Conservation (phyloP, 148 eudicot genomes). For the Beta vulgaris region DNA sequence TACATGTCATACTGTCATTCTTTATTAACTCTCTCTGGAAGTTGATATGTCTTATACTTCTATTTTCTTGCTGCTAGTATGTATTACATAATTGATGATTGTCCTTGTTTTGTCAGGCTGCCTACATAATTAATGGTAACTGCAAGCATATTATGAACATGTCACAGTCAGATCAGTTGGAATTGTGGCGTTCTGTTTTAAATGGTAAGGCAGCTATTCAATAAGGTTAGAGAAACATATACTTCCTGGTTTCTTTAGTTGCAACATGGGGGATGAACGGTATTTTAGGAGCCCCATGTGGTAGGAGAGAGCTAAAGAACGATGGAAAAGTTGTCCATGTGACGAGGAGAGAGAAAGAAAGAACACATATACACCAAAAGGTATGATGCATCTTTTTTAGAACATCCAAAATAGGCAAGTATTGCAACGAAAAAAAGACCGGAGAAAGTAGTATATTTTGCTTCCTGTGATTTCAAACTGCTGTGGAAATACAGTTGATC, state of each 20-base stretch:
- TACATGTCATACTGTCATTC: neutral
- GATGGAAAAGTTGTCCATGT: too few relatives aligned
- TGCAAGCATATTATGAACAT: slow-evolving; percentile 94
- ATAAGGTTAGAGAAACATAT: neutral
- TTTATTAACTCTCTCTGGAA: neutral
- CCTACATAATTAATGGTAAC: slow-evolving; percentile 79
- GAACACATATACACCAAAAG: too few relatives aligned
- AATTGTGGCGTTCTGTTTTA: slow-evolving; percentile 81
- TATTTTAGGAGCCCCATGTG: too few relatives aligned
- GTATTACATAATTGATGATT: slow-evolving; percentile 1
- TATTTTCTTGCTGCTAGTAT: neutral
- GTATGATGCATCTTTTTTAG: too few relatives aligned
- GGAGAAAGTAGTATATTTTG: too few relatives aligned
- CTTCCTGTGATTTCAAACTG: neutral
- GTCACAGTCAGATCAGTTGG: slow-evolving; percentile 88
- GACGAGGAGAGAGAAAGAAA: too few relatives aligned
- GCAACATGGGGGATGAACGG: too few relatives aligned
- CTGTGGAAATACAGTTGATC: neutral
- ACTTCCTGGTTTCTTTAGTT: too few relatives aligned
- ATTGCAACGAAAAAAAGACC: too few relatives aligned
- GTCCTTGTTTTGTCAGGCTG: slow-evolving; percentile 56
- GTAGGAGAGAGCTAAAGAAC: too few relatives aligned
- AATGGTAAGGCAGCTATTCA: slow-evolving; percentile 48
- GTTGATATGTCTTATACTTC: neutral
- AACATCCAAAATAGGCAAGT: too few relatives aligned